Conservation (phyloP, 2,329 filamentous ascomycete genomes). For the Scedosporium aurantiacum region DNA sequence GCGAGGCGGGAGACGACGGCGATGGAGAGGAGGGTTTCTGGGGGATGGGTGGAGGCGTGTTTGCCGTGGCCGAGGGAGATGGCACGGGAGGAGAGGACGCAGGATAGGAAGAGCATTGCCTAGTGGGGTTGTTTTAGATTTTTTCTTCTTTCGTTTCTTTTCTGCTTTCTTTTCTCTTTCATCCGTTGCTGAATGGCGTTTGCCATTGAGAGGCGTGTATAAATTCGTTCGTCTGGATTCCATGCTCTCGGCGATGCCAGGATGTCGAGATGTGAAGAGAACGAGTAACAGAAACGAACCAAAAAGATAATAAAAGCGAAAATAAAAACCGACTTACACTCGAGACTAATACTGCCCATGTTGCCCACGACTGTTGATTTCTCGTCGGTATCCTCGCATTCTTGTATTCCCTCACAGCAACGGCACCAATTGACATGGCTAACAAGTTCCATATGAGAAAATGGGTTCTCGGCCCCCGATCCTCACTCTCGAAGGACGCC, state of each 20-base stretch:
- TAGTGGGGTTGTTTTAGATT: background rate
- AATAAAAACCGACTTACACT: background rate
- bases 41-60: background rate
- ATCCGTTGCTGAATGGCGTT: too few species aligned
- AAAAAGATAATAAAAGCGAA: background rate
- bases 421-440: background rate
- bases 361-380: background rate
- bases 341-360: background rate
- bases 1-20: slow-evolving; percentile 1
- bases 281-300: background rate
- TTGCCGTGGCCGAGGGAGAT: background rate
- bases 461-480: background rate
- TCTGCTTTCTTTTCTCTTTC: too few species aligned
- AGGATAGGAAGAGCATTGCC: background rate
- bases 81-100: background rate
- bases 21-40: background rate
- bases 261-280: too few species aligned
- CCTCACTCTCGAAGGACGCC: background rate
- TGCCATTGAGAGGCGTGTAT: too few species aligned
- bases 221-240: too few species aligned
- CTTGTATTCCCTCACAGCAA: background rate
- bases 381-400: background rate
- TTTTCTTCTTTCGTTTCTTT: background rate
- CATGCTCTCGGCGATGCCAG: too few species aligned
- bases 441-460: background rate